A percentile compares a stretch with the other conserved stretches of the same genome.
Evolutionary conservation across 1,284 basidiomycete species (phyloP).

Genomic region (Peniophora sp.): DNA sequence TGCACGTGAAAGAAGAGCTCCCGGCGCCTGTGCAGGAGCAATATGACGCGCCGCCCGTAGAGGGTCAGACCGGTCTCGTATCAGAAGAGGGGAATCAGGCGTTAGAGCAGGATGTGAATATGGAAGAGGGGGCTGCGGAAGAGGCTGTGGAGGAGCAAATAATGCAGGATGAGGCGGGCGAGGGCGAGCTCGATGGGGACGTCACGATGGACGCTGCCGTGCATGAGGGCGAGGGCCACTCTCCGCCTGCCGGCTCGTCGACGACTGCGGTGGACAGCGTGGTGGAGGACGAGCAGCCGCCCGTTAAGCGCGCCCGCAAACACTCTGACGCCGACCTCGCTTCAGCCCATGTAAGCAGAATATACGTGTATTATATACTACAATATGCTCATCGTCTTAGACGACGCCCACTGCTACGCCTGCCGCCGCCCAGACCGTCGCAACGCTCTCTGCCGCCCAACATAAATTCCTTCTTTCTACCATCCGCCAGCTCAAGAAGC

Average conservation of each 20-base stretch:
- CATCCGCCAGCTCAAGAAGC: slow-evolving; percentile 80
- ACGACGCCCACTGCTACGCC: slow-evolving; percentile 2
- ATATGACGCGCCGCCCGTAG: not conserved
- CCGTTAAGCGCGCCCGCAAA: slow-evolving; percentile 58
- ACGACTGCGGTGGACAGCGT: not conserved
- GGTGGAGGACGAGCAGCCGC: slow-evolving; percentile 54
- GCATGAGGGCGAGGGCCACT: not conserved
- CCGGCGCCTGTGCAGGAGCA: slow-evolving; percentile 7
- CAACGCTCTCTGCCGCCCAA: slow-evolving; percentile 53
- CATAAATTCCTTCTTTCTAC: slow-evolving; percentile 78
- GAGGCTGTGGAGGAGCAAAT: not conserved
- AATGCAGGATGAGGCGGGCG: not conserved
- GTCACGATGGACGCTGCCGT: slow-evolving; percentile 9
- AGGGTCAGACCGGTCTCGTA: not conserved
- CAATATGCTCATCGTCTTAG: slow-evolving; percentile 9
- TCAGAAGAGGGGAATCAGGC: not conserved
- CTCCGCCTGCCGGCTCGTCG: not conserved
- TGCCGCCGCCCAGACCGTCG: slow-evolving; percentile 14
- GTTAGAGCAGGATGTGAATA: not conserved
- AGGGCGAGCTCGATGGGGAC: slow-evolving; percentile 6
- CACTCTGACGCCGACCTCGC: slow-evolving; percentile 47
- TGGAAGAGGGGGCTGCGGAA: not conserved
- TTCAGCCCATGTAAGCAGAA: slow-evolving; percentile 53
- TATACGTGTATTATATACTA: slow-evolving; percentile 9
- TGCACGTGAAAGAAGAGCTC: slow-evolving; percentile 23